Evolutionary conservation across 176 grass and related monocot genomes (phyloP), one percentile per base, ranked within the genome.

Genomic region (Juncus inflexus): DNA sequence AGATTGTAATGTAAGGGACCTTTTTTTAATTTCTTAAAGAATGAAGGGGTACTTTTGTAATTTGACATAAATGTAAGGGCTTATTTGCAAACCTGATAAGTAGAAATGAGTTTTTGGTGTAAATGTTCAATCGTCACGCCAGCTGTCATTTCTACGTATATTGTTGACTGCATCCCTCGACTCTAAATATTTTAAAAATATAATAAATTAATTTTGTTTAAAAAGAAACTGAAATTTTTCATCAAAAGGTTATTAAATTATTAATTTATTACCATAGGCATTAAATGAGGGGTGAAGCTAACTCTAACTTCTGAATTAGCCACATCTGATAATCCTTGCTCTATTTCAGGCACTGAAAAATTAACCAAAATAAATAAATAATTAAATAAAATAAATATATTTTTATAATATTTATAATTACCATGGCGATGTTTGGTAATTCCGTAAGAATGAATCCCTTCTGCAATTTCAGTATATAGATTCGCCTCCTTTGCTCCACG

Each of bases 401-500:
- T 67, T 60, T 65, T 75, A 9, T 40, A 65, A 75, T 74, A 50
- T 55, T 14, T 35, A 83, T n/a, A 12, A 61, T 74, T 82, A 99
- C 94, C 94, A 60, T 99, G 94, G 1, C 94, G 88, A 54, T 99
- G 94, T 60, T 77, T 83, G 64, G 81, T 92, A 53, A 99, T 84
- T 72, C 94, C 94, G 74, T 99, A 99, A 75, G 94, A 75, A 67
- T 92, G 88, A 72, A 92, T 83, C 51, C 94, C 85, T 84, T 99
- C 94, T 28, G 88, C 84, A 13, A 99, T 89, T 86, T 99, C 94
- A 28, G 88, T 99, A 64, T 99, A 99, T 62, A 99, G 86, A 84
- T 99, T 89, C 65, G 85, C 83, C 79, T 99, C 94, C 88, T 99
- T 99, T 58, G 94, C 94, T 51, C 94, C 94, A 42, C 94, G 94